Evolutionary conservation across 2,329 filamentous ascomycete species (phyloP).

Genomic region (Alternaria postmessia): DNA sequence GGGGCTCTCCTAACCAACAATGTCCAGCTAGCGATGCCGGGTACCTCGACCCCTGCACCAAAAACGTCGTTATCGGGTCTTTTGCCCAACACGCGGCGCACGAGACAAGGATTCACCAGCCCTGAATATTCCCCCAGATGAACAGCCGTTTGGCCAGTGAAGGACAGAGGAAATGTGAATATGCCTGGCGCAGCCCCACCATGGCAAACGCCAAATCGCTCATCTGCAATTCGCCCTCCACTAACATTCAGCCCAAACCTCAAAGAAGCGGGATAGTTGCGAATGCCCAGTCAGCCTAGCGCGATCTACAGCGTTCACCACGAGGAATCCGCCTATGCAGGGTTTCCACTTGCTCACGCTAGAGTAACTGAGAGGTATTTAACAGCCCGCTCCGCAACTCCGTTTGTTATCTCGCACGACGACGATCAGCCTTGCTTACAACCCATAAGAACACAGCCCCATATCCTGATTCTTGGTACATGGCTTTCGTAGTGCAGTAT

Average conservation of each 20-base stretch:
- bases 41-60: conserved; percentile 13
- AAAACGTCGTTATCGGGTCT: conserved; percentile 13
- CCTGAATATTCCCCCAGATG: neutral
- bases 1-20: neutral
- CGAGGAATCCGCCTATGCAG: conserved; percentile 17
- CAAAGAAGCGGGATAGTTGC: conserved; percentile 9
- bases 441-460: conserved; percentile 13
- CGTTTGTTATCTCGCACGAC: conserved; percentile 16
- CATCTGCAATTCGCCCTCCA: conserved; percentile 13
- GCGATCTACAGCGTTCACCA: conserved; percentile 17
- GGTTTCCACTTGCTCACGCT: conserved; percentile 25
- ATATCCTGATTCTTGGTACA: conserved; percentile 25
- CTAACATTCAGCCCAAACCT: conserved; percentile 12
- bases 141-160: conserved; percentile 5
- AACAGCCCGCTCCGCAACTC: conserved; percentile 24
- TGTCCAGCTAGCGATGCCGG: conserved; percentile 4
- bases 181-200: conserved; percentile 6
- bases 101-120: conserved; percentile 8
- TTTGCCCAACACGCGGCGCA: conserved; percentile 9
- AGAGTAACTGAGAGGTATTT: conserved; percentile 31
- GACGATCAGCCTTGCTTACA: conserved; percentile 9
- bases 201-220: conserved; percentile 8
- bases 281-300: conserved; percentile 22
- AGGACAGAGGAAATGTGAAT: neutral
- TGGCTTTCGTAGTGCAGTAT: conserved; percentile 46